Evolutionary conservation across 768 basidiomycete genomes (phyloP).

Genomic region (Mycena alexandri): DNA sequence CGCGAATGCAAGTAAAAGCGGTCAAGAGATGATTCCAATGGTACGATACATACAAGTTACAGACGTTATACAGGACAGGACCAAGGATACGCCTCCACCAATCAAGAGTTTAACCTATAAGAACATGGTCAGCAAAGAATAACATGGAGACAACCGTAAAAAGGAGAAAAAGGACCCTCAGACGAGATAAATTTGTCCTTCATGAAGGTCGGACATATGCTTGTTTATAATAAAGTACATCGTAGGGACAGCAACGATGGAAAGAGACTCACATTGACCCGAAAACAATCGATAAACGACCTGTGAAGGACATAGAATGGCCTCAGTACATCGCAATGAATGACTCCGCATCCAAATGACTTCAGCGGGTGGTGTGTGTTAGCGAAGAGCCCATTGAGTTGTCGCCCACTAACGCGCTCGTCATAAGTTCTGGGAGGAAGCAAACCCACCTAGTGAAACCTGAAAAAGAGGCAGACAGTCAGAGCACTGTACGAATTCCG

Average conservation of each 20-base stretch:
- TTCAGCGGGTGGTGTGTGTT: slow-evolving; percentile 62
- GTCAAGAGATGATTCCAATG: background rate
- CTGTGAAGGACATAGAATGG: slow-evolving; percentile 19
- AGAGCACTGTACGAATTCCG: slow-evolving; percentile 10
- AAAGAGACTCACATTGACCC: slow-evolving; percentile 6
- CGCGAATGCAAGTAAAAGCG: too few relatives aligned
- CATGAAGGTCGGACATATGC: slow-evolving; percentile 79
- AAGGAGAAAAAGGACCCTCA: slow-evolving; percentile 53
- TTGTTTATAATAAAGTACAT: slow-evolving; percentile 70
- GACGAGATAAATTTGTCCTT: slow-evolving; percentile 63
- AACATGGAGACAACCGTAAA: background rate
- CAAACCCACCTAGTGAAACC: slow-evolving; percentile 32
- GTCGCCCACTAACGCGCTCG: slow-evolving; percentile 55
- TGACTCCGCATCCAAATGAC: slow-evolving; percentile 18
- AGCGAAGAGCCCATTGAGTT: slow-evolving; percentile 49
- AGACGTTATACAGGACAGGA: background rate
- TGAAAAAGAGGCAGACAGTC: slow-evolving; percentile 21
- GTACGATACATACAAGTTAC: slow-evolving; percentile 12
- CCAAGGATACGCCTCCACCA: background rate
- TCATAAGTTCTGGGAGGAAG: slow-evolving; percentile 40
- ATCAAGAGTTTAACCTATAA: background rate
- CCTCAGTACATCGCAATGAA: slow-evolving; percentile 16
- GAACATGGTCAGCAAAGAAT: slow-evolving; percentile 15
- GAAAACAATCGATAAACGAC: slow-evolving; percentile 8
- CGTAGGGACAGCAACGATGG: slow-evolving; percentile 49